Conservation (phyloP, 1,139 yeast genomes). For the Lodderomyces metapsilosis region DNA sequence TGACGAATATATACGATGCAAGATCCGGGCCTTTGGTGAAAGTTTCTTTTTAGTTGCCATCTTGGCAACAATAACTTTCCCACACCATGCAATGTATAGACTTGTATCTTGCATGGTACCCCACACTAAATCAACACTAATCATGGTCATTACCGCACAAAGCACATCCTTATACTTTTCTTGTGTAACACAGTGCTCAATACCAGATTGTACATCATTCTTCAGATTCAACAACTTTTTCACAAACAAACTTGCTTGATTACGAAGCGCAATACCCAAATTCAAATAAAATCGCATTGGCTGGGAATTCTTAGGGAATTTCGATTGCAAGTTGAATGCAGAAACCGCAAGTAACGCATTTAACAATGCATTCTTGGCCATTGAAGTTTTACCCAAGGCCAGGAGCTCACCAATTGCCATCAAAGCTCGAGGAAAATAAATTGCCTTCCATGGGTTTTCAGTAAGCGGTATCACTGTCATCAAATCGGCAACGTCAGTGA, state of each 20-base stretch:
- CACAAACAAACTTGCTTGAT: conserved; percentile 71
- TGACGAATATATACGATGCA: conserved; percentile 78
- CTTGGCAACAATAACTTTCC: conserved; percentile 67
- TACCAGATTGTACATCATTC: conserved; percentile 32
- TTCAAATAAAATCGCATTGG: conserved; percentile 70
- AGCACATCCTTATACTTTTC: conserved; percentile 84
- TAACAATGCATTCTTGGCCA: conserved; percentile 73
- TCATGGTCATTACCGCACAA: conserved; percentile 84
- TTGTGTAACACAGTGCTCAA: conserved; percentile 52
- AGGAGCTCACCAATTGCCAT: conserved; percentile 80
- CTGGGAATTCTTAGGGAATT: conserved; percentile 57
- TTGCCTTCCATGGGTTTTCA: conserved; percentile 84
- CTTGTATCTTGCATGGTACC: conserved; percentile 89
- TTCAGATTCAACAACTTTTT: conserved; percentile 42
- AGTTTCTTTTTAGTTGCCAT: conserved; percentile 64
- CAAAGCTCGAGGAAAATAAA: conserved; percentile 78
- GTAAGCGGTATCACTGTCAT: conserved; percentile 86
- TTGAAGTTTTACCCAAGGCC: conserved; percentile 70
- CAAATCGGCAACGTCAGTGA: conserved; percentile 77
- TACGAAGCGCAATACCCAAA: conserved; percentile 69
- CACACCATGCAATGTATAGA: conserved; percentile 73
- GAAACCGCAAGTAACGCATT: conserved; percentile 81
- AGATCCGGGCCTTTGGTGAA: conserved; percentile 71
- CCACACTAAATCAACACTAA: conserved; percentile 85
- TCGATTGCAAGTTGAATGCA: conserved; percentile 77